phyloP scores from a whole-genome alignment of 2,329 filamentous ascomycete species.

The Fonsecaea multimorphosa region DNA sequence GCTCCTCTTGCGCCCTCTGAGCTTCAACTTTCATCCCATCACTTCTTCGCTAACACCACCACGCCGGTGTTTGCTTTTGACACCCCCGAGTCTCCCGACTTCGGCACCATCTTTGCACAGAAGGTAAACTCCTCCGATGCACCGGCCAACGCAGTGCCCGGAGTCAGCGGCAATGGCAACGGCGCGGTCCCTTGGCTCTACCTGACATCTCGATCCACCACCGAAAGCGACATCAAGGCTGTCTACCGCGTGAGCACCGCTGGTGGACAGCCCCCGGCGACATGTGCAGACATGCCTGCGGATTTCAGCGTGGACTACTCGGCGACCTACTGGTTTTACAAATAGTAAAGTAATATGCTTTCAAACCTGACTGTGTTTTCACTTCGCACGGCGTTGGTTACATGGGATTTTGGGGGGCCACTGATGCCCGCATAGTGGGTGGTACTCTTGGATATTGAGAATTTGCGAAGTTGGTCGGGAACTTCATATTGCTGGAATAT shows the following conservation, averaged over 20 bases:
- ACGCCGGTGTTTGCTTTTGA: conserved; percentile 83
- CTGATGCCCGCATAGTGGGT: background rate
- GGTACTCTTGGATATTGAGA: background rate
- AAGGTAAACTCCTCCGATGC: conserved; percentile 69
- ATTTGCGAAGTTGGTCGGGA: background rate
- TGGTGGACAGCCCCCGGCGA: conserved; percentile 75
- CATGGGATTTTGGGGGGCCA: background rate
- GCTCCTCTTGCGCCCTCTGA: conserved; percentile 59
- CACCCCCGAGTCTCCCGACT: conserved; percentile 46
- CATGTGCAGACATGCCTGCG: conserved; percentile 68
- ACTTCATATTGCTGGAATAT: background rate
- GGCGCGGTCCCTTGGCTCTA: conserved; percentile 82
- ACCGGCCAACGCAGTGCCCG: conserved; percentile 64
- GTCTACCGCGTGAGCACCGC: conserved; percentile 86
- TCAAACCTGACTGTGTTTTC: background rate
- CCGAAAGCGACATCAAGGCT: conserved; percentile 58
- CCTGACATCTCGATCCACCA: conserved; percentile 54
- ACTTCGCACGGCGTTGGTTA: conserved; percentile 11
- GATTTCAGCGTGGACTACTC: conserved; percentile 78
- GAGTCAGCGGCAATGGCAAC: conserved; percentile 64
- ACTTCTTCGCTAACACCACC: conserved; percentile 75
- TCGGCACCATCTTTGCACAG: conserved; percentile 67
- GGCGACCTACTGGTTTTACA: conserved; percentile 74
- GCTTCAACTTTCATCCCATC: conserved; percentile 72
- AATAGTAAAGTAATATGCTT: conserved; percentile 11